Base-by-base conservation (phyloP, 768 basidiomycete species). In the Psilocybe tampanensis region DNA sequence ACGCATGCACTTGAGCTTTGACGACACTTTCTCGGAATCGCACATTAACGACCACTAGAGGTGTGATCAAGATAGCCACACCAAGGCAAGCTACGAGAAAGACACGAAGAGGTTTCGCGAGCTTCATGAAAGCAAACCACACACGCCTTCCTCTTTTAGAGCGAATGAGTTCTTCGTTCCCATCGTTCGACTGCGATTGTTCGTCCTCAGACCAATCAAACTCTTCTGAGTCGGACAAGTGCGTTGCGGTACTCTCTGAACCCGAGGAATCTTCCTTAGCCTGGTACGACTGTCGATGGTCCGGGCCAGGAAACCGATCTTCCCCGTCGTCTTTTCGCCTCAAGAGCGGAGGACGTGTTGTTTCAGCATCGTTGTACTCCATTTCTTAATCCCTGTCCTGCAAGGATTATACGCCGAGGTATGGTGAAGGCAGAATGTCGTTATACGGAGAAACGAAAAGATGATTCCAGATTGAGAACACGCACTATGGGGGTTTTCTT, bases 191-290 rank as follows among this genome's bases (percentile, higher is more conserved):
- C 19, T n/a, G n/a, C n/a, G 66, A 70, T 21, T 79, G 78, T 13
- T 86, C 83, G 45, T 83, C 85, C 50, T 85, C 80, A 53, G 89
- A 86, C 88, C 88, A 89, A 74, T 90, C 79, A 61, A 92, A 90
- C 63, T 90, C 86, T 4, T 29, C 29, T 29, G 29, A 5, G 65
- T 89, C 88, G 9, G 80, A 82, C 2, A 83, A 78, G 61, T 85
- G 81, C 12, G 86, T 86, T 23, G 75, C 79, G n/a, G 83, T 76
- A 19, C 74, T 74, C 52, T 78, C 79, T 9, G 77, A 72, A 47
- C 78, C 77, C 7, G 72, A 70, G 19, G 61, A 59, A 13, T 60
- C 52, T 47, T 29, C 54, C 54, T 60, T 53, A 32, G 24, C 42
- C 22, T 59, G 51, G 36, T 42, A 52, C 3, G 43, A 47, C 47